These are phyloP conservation scores for Tillandsia leiboldiana DNA, from an alignment of 176 grass and related monocot species.

Conservation along the genomic window DNA sequence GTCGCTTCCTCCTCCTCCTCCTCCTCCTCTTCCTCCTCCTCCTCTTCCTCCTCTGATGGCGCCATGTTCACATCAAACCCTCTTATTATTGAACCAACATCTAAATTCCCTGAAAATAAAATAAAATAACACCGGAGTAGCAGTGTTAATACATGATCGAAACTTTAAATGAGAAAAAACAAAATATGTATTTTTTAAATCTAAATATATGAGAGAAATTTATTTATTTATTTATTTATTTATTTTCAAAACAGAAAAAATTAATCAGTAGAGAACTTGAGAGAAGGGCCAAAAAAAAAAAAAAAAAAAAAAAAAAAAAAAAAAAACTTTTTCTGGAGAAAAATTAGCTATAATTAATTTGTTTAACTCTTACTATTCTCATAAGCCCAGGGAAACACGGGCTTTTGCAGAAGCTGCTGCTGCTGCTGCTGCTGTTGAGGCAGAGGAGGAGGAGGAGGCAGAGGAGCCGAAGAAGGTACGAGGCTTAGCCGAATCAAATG, in stretches of 20 bases:
- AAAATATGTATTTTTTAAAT: too few species aligned
- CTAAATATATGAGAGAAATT: too few species aligned
- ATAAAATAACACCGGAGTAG: neutral
- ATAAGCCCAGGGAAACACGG: slow-evolving; percentile 33
- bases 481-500: slow-evolving; percentile 41
- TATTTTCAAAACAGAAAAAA: too few species aligned
- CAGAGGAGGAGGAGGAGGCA: too few species aligned
- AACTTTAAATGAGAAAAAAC: too few species aligned
- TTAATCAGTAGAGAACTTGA: too few species aligned
- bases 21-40: neutral
- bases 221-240: too few species aligned
- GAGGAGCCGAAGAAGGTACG: slow-evolving; percentile 15
- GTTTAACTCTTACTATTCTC: slow-evolving; percentile 9
- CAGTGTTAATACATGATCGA: neutral
- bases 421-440: too few species aligned
- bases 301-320: too few species aligned
- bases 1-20: slow-evolving; percentile 31
- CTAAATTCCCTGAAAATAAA: slow-evolving; percentile 20
- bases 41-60: slow-evolving; percentile 17
- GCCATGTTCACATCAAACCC: slow-evolving; percentile 72
- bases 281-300: too few species aligned
- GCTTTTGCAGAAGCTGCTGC: neutral
- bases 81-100: slow-evolving; percentile 15
- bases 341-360: neutral
- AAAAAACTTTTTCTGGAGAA: too few species aligned